phyloP scores from a whole-genome alignment of 208 protist genomes.

The Leishmania gerbilli region DNA sequence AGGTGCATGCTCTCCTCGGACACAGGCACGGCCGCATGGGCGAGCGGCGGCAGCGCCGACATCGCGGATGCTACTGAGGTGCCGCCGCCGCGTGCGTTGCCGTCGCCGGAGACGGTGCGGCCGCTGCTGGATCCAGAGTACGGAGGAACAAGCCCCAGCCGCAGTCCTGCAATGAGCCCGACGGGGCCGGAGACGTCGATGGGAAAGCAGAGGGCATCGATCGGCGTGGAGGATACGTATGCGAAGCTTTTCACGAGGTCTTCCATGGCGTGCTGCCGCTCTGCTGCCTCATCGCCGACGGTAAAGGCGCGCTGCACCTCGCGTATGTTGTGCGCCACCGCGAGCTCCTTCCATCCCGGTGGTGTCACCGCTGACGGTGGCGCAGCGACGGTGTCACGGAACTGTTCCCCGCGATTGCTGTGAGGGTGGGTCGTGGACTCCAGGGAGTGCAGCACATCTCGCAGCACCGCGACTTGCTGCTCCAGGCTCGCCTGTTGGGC shows the following conservation, averaged over 20 bases:
- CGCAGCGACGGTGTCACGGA: not conserved
- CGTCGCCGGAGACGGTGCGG: not conserved
- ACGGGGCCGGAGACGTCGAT: slow-evolving; percentile 54
- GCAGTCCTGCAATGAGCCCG: slow-evolving; percentile 64
- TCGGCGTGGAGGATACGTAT: slow-evolving; percentile 31
- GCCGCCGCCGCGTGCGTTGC: not conserved
- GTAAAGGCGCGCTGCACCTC: slow-evolving; percentile 43
- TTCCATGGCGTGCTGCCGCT: slow-evolving; percentile 14
- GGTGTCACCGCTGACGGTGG: not conserved
- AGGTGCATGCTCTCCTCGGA: slow-evolving; percentile 16
- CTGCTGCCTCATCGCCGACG: slow-evolving; percentile 34
- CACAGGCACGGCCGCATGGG: not conserved
- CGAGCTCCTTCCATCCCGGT: slow-evolving; percentile 8
- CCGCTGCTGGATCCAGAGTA: slow-evolving; percentile 8
- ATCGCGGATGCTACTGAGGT: not conserved
- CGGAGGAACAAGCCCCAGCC: slow-evolving; percentile 48
- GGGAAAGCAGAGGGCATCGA: slow-evolving; percentile 51
- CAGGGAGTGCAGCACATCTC: slow-evolving; percentile 22
- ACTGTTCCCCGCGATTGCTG: not conserved
- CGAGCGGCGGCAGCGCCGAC: not conserved
- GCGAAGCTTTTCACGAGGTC: slow-evolving; percentile 22
- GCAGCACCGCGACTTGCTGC: slow-evolving; percentile 13
- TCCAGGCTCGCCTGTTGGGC: slow-evolving; percentile 19
- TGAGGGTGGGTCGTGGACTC: not conserved
- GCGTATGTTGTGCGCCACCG: slow-evolving; percentile 28